Percentiles rank a stretch among this genome's conserved stretches.
These are phyloP conservation scores for Xylariaceae sp. DNA, from an alignment of 2,329 filamentous ascomycete species.

Conservation along the genomic window DNA sequence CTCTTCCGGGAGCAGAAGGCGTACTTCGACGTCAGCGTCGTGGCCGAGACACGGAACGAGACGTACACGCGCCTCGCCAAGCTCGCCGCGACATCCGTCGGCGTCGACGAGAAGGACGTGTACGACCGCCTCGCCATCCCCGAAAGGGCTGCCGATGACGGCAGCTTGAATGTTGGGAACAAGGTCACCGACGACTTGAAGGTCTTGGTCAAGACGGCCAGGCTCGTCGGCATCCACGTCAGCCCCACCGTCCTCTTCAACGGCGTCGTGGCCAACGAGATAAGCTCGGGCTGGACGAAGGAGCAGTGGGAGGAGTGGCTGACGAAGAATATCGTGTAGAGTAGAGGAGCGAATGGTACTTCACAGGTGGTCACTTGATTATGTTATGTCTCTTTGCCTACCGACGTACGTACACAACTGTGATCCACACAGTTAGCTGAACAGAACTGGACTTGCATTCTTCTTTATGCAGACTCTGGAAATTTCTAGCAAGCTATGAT, in stretches of 20 bases:
- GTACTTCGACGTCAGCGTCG: slow-evolving; percentile 81
- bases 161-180: slow-evolving; percentile 72
- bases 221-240: slow-evolving; percentile 79
- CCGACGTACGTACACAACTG: neutral
- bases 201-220: slow-evolving; percentile 71
- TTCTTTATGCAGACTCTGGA: no score
- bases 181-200: slow-evolving; percentile 80
- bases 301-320: slow-evolving; percentile 87
- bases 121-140: slow-evolving; percentile 63
- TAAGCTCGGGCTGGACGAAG: slow-evolving; percentile 71
- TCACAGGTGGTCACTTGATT: no score
- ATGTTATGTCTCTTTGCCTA: no score
- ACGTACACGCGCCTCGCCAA: slow-evolving; percentile 77
- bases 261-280: slow-evolving; percentile 72
- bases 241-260: slow-evolving; percentile 88
- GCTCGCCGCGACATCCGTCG: slow-evolving; percentile 64
- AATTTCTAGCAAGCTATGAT: no score
- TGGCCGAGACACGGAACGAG: slow-evolving; percentile 75
- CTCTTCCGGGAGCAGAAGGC: slow-evolving; percentile 62
- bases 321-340: slow-evolving; percentile 46
- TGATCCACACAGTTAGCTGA: no score
- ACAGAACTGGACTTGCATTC: no score
- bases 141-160: slow-evolving; percentile 61
- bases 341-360: neutral
- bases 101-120: slow-evolving; percentile 65